phyloP scores from a whole-genome alignment of 2,329 filamentous ascomycete genomes.

The Penicillium sp. region DNA sequence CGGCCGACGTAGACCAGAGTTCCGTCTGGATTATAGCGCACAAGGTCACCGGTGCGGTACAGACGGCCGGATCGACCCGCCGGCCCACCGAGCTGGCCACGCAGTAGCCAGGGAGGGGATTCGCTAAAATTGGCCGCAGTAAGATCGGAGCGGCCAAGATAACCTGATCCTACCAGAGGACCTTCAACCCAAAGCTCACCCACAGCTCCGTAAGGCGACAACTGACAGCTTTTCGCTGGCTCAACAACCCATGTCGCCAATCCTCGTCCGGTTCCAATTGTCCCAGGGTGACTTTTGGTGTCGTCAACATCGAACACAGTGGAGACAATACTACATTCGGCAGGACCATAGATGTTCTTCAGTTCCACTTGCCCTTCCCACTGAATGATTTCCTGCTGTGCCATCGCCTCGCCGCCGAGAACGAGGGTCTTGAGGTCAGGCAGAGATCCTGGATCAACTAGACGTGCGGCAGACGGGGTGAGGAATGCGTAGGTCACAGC shows the following conservation, averaged over 20 bases:
- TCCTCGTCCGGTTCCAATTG: background rate
- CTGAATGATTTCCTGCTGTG: background rate
- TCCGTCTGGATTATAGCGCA: background rate
- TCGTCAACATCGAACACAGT: background rate
- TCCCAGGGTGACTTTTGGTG: background rate
- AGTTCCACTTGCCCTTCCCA: background rate
- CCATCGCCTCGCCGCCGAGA: background rate
- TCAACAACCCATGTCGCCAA: background rate
- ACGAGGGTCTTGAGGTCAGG: background rate
- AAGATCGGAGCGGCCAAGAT: background rate
- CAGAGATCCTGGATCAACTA: background rate
- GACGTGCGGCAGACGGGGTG: slow-evolving; percentile 1
- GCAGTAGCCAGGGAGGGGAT: background rate
- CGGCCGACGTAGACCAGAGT: slow-evolving; percentile 3
- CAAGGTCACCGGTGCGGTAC: slow-evolving; percentile 8
- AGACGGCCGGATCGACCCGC: background rate
- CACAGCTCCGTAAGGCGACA: background rate
- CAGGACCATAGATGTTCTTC: background rate
- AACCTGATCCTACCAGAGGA: background rate
- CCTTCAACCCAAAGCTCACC: background rate
- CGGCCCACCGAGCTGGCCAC: background rate
- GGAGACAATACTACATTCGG: background rate
- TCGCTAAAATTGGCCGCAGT: background rate
- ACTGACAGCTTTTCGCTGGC: background rate
- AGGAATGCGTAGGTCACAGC: background rate